These are phyloP conservation scores for Acer campestre DNA, from an alignment of 345 rosid species.

Conservation along the genomic window DNA sequence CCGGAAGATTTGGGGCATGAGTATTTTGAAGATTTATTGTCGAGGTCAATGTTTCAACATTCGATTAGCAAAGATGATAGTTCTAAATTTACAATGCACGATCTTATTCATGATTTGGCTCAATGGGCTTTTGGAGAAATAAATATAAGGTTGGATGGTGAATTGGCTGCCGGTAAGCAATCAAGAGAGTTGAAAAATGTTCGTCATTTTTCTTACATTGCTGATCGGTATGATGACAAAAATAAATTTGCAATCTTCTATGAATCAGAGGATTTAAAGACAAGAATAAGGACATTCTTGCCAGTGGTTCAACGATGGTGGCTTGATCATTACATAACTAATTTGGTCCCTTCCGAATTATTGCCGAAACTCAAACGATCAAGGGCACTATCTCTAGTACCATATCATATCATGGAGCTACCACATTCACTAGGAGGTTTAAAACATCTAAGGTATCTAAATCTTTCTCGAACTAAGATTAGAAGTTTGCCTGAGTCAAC, in stretches of 20 bases:
- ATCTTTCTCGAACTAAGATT: background rate
- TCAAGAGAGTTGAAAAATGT: background rate
- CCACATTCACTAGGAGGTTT: constrained; percentile 2
- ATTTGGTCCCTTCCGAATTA: background rate
- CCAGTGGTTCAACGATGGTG: no score
- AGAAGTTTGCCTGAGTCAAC: background rate
- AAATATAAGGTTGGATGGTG: background rate
- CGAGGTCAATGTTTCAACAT: constrained; percentile 18
- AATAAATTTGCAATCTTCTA: background rate
- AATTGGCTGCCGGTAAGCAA: no score
- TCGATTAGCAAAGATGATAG: background rate
- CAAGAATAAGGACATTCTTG: background rate
- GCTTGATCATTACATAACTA: no score
- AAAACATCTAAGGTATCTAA: constrained; percentile 4
- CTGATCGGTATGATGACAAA: no score
- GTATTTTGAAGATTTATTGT: background rate
- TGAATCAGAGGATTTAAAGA: background rate
- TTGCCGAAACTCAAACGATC: background rate
- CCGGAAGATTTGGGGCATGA: background rate
- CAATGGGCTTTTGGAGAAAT: background rate
- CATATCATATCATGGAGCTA: background rate
- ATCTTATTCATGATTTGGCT: constrained; percentile 20
- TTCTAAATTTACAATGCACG: constrained; percentile 12
- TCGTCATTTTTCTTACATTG: constrained; percentile 1
- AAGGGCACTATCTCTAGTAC: background rate